Conservation (phyloP, 1,139 yeast genomes). For the Hanseniaspora uvarum region DNA sequence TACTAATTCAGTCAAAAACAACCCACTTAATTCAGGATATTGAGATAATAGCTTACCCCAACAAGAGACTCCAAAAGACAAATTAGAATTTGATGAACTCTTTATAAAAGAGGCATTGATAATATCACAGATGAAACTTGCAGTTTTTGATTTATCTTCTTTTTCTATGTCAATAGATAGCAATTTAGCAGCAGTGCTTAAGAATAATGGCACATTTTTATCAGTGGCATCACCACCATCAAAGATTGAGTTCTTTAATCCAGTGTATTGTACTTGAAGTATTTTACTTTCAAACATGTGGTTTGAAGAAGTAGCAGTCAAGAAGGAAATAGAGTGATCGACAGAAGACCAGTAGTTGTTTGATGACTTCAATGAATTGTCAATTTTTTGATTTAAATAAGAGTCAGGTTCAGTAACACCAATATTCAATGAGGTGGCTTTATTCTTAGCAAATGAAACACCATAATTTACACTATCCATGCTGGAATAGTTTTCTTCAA, state of each 20-base stretch:
- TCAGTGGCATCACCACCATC: not conserved
- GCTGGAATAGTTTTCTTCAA: not conserved
- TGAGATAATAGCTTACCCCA: conserved; percentile 80
- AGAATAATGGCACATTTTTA: conserved; percentile 3
- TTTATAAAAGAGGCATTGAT: conserved; percentile 8
- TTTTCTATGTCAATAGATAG: not conserved
- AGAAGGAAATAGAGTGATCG: conserved; percentile 7
- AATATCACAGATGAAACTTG: not conserved
- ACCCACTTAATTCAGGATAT: conserved; percentile 45
- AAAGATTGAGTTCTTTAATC: not conserved
- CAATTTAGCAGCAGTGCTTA: conserved; percentile 3
- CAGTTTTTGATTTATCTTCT: not conserved
- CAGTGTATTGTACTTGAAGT: not conserved
- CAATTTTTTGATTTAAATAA: conserved; percentile 6
- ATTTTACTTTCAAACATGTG: not conserved
- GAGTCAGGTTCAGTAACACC: conserved; percentile 45
- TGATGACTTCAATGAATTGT: not conserved
- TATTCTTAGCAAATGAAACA: conserved; percentile 76
- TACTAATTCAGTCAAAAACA: conserved; percentile 60
- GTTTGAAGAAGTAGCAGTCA: conserved; percentile 7
- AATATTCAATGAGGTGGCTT: conserved; percentile 65
- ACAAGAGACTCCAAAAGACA: conserved; percentile 47
- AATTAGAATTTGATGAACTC: not conserved
- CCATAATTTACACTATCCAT: conserved; percentile 51
- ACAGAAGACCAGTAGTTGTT: conserved; percentile 2